phyloP scores from a whole-genome alignment of 352 stramenopile genomes.

The Pythium aristosporum region DNA sequence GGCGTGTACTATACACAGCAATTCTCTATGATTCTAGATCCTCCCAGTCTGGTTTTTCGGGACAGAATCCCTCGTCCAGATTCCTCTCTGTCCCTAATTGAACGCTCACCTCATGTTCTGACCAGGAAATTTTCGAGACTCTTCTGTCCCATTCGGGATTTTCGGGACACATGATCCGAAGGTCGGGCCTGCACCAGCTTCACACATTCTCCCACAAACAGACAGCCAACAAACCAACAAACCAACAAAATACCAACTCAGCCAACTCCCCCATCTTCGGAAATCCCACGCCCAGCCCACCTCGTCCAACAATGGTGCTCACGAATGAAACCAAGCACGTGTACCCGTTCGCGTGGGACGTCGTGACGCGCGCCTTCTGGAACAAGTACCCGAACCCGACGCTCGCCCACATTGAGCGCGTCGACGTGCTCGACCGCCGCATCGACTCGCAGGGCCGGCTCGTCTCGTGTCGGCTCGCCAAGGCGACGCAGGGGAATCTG shows the following conservation, averaged over 20 bases:
- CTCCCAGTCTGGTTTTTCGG: background rate
- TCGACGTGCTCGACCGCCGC: constrained; percentile 76
- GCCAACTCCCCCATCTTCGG: background rate
- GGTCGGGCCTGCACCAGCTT: background rate
- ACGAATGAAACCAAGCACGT: constrained; percentile 72
- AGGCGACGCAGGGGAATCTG: constrained; percentile 76
- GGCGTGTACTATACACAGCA: constrained; percentile 9
- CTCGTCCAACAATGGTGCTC: constrained; percentile 44
- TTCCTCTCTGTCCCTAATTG: constrained; percentile 1
- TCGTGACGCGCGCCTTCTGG: constrained; percentile 85
- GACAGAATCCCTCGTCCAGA: constrained; percentile 13
- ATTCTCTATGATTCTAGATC: constrained; percentile 24
- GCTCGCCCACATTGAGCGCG: constrained; percentile 77
- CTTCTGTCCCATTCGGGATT: constrained; percentile 6
- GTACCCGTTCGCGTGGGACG: constrained; percentile 82
- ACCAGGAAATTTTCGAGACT: constrained; percentile 9
- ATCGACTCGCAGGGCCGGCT: constrained; percentile 69
- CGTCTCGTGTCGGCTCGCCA: constrained; percentile 65
- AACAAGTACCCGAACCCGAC: constrained; percentile 88
- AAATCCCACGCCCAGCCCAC: background rate
- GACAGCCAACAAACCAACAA: background rate
- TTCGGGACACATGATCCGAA: constrained; percentile 4
- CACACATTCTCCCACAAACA: background rate
- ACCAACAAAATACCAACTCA: constrained; percentile 6
- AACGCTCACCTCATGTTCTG: constrained; percentile 14